Base-by-base conservation (phyloP, 2,329 filamentous ascomycete species). In the Periconia sp. region DNA sequence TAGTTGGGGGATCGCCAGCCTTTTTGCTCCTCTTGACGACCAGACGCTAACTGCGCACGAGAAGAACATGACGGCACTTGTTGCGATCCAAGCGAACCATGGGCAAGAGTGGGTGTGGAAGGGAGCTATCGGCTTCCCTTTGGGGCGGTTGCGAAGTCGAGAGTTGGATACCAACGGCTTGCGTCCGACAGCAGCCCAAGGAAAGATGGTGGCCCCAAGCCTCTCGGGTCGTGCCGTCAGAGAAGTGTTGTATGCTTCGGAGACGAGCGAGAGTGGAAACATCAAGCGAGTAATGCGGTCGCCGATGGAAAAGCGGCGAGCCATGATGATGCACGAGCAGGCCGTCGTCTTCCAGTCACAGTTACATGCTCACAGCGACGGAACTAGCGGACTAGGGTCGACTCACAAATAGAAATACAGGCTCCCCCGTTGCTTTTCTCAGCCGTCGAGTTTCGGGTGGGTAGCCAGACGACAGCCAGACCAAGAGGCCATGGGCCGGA, bases 1-100 rank as follows among this genome's bases (percentile, higher is more conserved):
- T n/a, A 17, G n/a, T 15, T 46, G 33, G 56, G 47, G 48, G 42
- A 56, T 60, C 56, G 48, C 39, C 55, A 33, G 36, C 43, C 48
- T 43, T 48, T 55, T 50, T 55, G 52, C 52, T 46, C 50, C 48
- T 37, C 13, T 38, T 46, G 40, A 47, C n/a, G n/a, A n/a, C n/a
- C n/a, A n/a, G n/a, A n/a, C n/a, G n/a, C n/a, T n/a, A n/a, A n/a
- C n/a, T n/a, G n/a, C n/a, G n/a, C 17, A 37, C 37, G 36, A 34
- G 16, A 29, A 43, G 30, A 19, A 40, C 25, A 31, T 31, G 36
- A 31, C 31, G 15, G 19, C n/a, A 24, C 7, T 13, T 29, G 25
- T 4, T 22, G 12, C n/a, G 17, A 19, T 3, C n/a, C n/a, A n/a
- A n/a, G n/a, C n/a, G n/a, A n/a, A n/a, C n/a, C n/a, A n/a, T n/a